Percentiles rank a stretch among this genome's conserved stretches.
Evolutionary conservation across 768 basidiomycete species (phyloP).

Genomic region (Boletus rubescentipes): DNA sequence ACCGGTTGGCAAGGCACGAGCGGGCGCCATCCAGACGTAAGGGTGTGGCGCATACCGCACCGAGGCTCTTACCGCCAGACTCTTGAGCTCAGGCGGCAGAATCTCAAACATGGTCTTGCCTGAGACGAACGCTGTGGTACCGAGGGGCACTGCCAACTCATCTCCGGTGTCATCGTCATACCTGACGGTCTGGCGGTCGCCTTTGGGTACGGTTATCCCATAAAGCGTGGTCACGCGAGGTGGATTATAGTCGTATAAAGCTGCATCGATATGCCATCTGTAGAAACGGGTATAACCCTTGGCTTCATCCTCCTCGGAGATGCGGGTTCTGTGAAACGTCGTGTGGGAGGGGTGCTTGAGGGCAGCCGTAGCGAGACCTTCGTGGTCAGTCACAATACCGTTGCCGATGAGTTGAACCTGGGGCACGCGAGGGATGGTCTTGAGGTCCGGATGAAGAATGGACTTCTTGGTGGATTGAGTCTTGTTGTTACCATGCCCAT

Average conservation of each 20-base stretch:
- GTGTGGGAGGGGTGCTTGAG: conserved; percentile 86
- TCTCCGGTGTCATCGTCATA: conserved; percentile 91
- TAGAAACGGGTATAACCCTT: conserved; percentile 86
- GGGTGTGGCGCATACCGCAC: conserved; percentile 85
- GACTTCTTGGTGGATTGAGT: conserved; percentile 71
- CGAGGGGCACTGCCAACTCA: conserved; percentile 77
- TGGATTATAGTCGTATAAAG: conserved; percentile 71
- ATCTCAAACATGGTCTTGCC: conserved; percentile 85
- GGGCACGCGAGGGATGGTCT: conserved; percentile 84
- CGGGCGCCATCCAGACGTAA: conserved; percentile 87
- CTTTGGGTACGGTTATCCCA: conserved; percentile 69
- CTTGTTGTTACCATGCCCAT: conserved; percentile 91
- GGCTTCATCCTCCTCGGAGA: conserved; percentile 72
- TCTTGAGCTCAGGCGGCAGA: conserved; percentile 68
- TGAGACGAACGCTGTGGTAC: conserved; percentile 82
- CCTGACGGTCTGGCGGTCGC: conserved; percentile 58
- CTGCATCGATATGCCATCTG: conserved; percentile 92
- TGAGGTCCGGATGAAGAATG: conserved; percentile 85
- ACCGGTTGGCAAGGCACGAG: conserved; percentile 72
- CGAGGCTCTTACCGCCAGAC: conserved; percentile 70
- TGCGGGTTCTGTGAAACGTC: conserved; percentile 80
- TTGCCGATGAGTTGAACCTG: conserved; percentile 94
- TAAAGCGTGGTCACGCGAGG: conserved; percentile 87
- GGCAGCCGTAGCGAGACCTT: conserved; percentile 72
- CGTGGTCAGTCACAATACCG: conserved; percentile 75